These are phyloP conservation scores for Mycena epipterygia DNA, from an alignment of 768 basidiomycete species.

Conservation along the genomic window DNA sequence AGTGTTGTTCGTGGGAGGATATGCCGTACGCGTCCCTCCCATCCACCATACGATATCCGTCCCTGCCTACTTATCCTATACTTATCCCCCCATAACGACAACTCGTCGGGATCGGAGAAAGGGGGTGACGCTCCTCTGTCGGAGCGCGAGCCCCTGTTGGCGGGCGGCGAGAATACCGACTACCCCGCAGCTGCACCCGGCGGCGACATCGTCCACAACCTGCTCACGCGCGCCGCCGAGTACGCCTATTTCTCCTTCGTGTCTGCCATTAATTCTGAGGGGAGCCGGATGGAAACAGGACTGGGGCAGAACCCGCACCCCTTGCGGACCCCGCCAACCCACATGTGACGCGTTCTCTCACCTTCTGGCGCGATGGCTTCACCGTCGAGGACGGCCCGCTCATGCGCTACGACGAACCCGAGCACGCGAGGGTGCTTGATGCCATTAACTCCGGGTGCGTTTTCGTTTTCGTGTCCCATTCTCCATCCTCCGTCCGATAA, in stretches of 20 bases:
- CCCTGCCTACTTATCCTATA: too few species aligned
- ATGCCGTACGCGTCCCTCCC: too few species aligned
- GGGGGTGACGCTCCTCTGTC: conserved; percentile 62
- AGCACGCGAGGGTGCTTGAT: conserved; percentile 73
- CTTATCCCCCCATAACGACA: too few species aligned
- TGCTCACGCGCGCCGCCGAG: conserved; percentile 87
- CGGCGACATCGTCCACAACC: conserved; percentile 73
- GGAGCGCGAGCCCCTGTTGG: conserved; percentile 82
- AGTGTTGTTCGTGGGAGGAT: too few species aligned
- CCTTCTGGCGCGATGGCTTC: conserved; percentile 96
- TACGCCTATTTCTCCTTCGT: conserved; percentile 53
- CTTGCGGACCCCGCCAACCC: conserved; percentile 57
- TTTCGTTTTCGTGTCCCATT: neutral
- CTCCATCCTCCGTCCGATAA: too few species aligned
- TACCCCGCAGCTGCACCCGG: conserved; percentile 51
- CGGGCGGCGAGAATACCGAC: conserved; percentile 95
- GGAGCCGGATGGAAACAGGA: conserved; percentile 42
- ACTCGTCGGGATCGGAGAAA: conserved; percentile 65
- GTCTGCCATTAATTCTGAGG: neutral
- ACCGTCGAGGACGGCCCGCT: conserved; percentile 91
- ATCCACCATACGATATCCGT: too few species aligned
- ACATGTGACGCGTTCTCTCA: conserved; percentile 79
- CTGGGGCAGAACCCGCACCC: conserved; percentile 48
- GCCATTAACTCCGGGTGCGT: conserved; percentile 86
- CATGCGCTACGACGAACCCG: conserved; percentile 86